Evolutionary conservation across 176 grass and related monocot species (phyloP), one percentile per base, ranked within the genome.

Genomic region (Raddia distichophylla): DNA sequence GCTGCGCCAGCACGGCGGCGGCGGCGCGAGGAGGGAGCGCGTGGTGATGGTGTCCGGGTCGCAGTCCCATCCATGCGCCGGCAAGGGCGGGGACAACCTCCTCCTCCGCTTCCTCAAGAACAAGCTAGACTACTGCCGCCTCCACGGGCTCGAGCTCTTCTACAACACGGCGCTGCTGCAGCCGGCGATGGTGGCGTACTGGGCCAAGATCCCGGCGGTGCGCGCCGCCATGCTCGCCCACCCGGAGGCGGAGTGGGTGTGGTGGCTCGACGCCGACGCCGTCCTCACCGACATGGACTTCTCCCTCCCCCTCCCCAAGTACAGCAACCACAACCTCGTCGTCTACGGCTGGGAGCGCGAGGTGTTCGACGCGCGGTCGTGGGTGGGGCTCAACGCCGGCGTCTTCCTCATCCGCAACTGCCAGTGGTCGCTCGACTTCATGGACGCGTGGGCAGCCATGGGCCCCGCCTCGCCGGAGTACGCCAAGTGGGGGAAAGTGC

Each of bases 351-450:
- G 96, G 96, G 55, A 85, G 50, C 89, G 92, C 3, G 37, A 40
- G 64, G 86, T 99, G 7, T 95, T 78, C 78, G 79, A 66, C 10
- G 19, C 20, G 11, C 75, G 63, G 71, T 88, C 93, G 9, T 93
- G 93, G 96, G 86, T 88, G 49, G 81, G 86, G 63, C 93, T 98
- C 87, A 98, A 98, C 87, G 96, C 96, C 47, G 93, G 96, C 32
- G 93, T 99, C 4, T 95, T 99, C 82, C 81, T 99, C 79, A 83
- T 99, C 85, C 89, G 96, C 15, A 99, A 95, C 79, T 95, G 96
- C 91, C 96, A 99, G 80, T 99, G 96, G 96, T 88, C 87, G 63
- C 87, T 99, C 55, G 93, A 99, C 80, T 90, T 99, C 91, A 94
- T 94, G 87, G 89, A 13, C 74, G 68, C 67, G 46, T 94, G 93